These are phyloP conservation scores for Saturnispora ahearnii DNA, from an alignment of 805 yeast genomes.

Conservation along the genomic window DNA sequence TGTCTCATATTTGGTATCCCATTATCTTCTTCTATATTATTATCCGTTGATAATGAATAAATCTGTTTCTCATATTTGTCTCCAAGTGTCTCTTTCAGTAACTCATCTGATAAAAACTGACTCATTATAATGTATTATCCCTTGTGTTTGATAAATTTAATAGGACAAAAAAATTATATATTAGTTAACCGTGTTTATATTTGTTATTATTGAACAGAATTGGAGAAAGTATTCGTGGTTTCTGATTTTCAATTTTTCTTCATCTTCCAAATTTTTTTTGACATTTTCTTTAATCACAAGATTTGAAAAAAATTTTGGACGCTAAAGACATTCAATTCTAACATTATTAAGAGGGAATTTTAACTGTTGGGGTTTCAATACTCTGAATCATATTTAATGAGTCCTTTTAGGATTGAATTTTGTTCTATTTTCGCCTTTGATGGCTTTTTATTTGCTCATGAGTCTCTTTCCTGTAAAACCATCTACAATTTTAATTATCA, in stretches of 20 bases:
- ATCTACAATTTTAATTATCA: too few species aligned
- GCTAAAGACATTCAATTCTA: too few species aligned
- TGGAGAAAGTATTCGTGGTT: not conserved
- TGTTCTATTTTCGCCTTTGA: too few species aligned
- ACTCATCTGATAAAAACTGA: slow-evolving; percentile 15
- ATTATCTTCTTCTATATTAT: slow-evolving; percentile 9
- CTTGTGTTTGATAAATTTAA: not conserved
- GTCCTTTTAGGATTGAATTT: too few species aligned
- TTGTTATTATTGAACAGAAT: not conserved
- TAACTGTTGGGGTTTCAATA: too few species aligned
- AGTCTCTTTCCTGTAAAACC: too few species aligned
- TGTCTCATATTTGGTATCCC: slow-evolving; percentile 19
- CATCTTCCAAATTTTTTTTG: not conserved
- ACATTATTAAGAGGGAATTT: too few species aligned
- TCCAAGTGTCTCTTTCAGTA: slow-evolving; percentile 21
- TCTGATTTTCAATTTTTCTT: too few species aligned
- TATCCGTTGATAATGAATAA: not conserved
- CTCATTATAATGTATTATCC: not conserved
- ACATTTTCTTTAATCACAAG: too few species aligned
- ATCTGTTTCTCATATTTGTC: slow-evolving; percentile 20
- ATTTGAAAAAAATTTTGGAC: too few species aligned
- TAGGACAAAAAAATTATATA: not conserved
- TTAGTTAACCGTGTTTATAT: not conserved
- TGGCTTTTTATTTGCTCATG: too few species aligned
- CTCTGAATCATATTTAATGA: too few species aligned